phyloP scores from a whole-genome alignment of 1,284 basidiomycete species.

The Fomitiporia mediterranea region DNA sequence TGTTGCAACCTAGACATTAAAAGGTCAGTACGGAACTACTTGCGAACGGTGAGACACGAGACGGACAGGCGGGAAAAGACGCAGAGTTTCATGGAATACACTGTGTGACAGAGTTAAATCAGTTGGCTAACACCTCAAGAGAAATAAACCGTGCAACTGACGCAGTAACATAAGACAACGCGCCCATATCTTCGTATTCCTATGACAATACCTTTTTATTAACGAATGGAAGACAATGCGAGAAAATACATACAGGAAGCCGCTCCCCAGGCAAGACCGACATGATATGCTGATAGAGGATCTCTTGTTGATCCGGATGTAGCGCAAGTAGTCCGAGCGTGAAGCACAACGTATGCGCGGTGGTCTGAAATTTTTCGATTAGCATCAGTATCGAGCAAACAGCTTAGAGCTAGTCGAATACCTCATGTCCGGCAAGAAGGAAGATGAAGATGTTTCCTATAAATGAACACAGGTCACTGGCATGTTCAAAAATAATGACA shows the following conservation, averaged over 20 bases:
- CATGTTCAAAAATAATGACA: neutral
- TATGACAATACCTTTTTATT: neutral
- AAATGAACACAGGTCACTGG: neutral
- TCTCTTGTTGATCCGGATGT: conserved; percentile 41
- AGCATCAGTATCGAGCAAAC: neutral
- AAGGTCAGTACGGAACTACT: neutral
- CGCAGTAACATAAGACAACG: conserved; percentile 17
- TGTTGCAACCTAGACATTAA: conserved; percentile 31
- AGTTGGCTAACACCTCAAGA: neutral
- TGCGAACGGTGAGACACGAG: too few relatives aligned
- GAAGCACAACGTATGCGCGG: conserved; percentile 41
- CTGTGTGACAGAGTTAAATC: neutral
- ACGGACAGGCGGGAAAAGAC: conserved; percentile 33
- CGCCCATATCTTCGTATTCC: conserved; percentile 20
- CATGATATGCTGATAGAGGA: conserved; percentile 37
- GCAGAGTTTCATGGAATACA: conserved; percentile 40
- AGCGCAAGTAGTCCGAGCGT: conserved; percentile 40
- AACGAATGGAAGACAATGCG: neutral
- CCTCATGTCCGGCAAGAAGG: conserved; percentile 24
- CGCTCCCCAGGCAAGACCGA: conserved; percentile 32
- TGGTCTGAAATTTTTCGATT: conserved; percentile 19
- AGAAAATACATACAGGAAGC: conserved; percentile 19
- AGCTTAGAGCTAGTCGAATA: neutral
- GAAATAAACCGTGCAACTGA: neutral
- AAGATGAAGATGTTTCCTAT: conserved; percentile 23